Base-by-base conservation (phyloP, 306 rosid genomes). In the Lupinus albus region DNA sequence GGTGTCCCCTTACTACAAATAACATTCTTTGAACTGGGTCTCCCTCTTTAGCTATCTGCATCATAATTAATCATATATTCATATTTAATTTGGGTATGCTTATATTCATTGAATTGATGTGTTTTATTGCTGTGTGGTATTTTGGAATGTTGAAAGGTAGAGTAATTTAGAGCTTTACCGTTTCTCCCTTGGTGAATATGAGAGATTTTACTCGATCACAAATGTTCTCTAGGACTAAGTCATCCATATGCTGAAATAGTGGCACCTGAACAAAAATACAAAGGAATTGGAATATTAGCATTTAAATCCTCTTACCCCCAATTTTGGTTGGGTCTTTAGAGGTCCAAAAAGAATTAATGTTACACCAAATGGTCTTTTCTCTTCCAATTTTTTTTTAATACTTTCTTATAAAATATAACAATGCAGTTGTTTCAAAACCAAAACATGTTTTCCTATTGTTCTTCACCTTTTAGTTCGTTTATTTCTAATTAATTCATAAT, bases 11-110 rank as follows among this genome's bases (percentile, higher is more conserved):
- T 0, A 88, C 97, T 6, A 91, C 96, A 39, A 91, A 91, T 8
- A 91, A 49, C 96, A 88, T 91, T 73, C 97, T 83, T 59, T 91
- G 96, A 67, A 91, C 97, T 67, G 96, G 96, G 63, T 91, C 97
- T 48, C 96, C 96, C 46, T 91, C 97, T 77, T 79, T 81, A 0
- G 97, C 86, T 77, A 91, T 91, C 97, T 91, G 64, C 42, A 72
- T 68, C 51, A 62, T 13, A 12, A 11, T 35, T 56, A 13, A 25
- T 25, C 30, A 25, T 25, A 25, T 56, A 13, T 2, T 25, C 30
- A 25, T 25, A 25, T 25, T 1, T 25, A 3, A n/a, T 30, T 28
- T 13, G 28, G 7, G 28, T 12, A 8, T 53, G 30, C 44, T 49
- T 36, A 36, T 36, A 36, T 4, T 45, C 11, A 28, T 33, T 4